A percentile compares a stretch with the other conserved stretches of the same genome.
Conservation (phyloP, 2,329 filamentous ascomycete genomes). For the Ophiostoma ips region DNA sequence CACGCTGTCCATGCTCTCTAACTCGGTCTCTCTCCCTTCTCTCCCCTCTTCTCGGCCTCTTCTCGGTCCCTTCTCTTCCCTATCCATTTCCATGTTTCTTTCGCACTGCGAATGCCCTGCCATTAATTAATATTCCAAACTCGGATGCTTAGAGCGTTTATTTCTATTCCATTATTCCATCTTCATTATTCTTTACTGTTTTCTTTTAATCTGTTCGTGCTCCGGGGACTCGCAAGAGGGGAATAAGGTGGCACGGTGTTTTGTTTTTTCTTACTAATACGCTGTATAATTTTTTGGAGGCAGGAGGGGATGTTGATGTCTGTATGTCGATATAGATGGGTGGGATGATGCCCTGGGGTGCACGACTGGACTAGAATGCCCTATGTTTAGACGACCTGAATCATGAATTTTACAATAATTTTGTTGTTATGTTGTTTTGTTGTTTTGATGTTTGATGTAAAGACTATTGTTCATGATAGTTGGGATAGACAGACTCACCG, state of each 20-base stretch:
- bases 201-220: conserved; percentile 1
- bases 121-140: conserved; percentile 5
- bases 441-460: no score
- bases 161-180: conserved; percentile 4
- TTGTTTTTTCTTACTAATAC: conserved; percentile 12
- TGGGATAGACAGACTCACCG: background rate
- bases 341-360: background rate
- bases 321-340: background rate
- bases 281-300: conserved; percentile 9
- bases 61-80: background rate
- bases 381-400: no score
- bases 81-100: background rate
- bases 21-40: no score
- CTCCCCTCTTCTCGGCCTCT: background rate
- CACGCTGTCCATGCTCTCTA: no score
- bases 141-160: conserved; percentile 2
- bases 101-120: background rate
- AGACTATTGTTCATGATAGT: no score
- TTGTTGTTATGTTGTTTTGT: no score
- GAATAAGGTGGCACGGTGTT: conserved; percentile 1
- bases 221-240: background rate
- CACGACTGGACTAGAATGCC: no score
- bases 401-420: no score
- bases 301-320: background rate
- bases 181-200: background rate